Evolutionary conservation across 805 yeast species (phyloP), one percentile per base, ranked within the genome.

Genomic region (Yamadazyma nakazawae): DNA sequence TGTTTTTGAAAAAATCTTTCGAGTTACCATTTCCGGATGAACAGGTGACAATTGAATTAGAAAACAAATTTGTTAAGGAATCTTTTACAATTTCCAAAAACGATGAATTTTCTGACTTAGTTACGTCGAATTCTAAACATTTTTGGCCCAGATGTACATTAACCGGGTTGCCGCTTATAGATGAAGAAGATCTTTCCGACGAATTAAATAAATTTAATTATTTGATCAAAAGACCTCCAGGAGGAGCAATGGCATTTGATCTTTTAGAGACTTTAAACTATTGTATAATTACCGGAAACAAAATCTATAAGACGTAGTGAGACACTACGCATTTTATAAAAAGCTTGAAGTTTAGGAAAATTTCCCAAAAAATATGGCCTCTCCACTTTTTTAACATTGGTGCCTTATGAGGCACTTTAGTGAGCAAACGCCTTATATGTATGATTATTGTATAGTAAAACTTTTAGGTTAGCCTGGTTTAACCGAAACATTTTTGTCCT

Each of bases 211-310:
- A 46, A 11, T 68, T 59, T 47, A 62, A 65, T 39, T 72, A 70
- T 47, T 51, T 65, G 24, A 26, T n/a, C 10, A 28, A 51, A 1
- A 40, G 42, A 11, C 40, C 47, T n/a, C 16, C 34, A 4, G 36
- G 46, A 5, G 52, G 53, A 10, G 40, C 49, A 5, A 43, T 61
- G 9, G 52, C 51, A 2, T 34, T 42, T 2, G 49, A 50, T 30
- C 45, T 69, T 21, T 45, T 62, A 31, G 42, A 47, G 5, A 54
- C 60, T 10, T 53, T 71, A 14, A 53, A 62, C 38, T 70, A 58
- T 45, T 71, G 77, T 46, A 59, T 60, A 24, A 58, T 61, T 38
- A 67, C 68, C 0, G 77, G 77, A 8, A 70, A 70, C 35, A 58
- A 64, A 43, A 61, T 61, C 4, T 67, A 61, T 47, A 54, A 40